Evolutionary conservation across 179 eudicot species (phyloP), one percentile per base, ranked within the genome.

Genomic region (Vitellaria paradoxa): DNA sequence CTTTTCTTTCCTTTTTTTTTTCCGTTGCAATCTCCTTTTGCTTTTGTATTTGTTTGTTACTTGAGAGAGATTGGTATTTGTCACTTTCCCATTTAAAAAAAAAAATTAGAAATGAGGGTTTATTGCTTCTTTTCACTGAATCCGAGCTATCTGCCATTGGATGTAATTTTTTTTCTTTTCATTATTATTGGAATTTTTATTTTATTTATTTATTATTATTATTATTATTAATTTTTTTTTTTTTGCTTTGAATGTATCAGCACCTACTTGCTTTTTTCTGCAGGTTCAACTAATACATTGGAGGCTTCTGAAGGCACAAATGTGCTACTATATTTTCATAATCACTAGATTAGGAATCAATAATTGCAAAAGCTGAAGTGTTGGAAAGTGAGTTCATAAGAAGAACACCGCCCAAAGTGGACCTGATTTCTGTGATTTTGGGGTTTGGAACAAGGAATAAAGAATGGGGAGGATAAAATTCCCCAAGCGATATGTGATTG

Each of bases 401-500:
- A 42, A 73, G 56, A 72, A 23, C 17, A 26, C 40, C 40, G 12
- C 56, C 1, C 3, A 57, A n/a, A 61, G 6, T 42, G 14, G 40
- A 60, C 68, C 26, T 1, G 21, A 57, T 73, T 73, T 21, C 55
- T 14, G 13, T 74, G 68, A 45, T 59, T 42, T 20, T 5, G 3
- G 65, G 18, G 65, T 47, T 4, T 42, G 30, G 42, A 50, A 15
- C 70, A 6, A 50, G 72, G 24, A 63, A 42, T 72, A 73, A 37
- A 55, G 12, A 78, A 78, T 78, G 81, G 61, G 52, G 74, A 76
- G n/a, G 15, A 40, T 57, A 40, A 89, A 75, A 68, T 81, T 93
- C 74, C 97, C 97, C 55, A 94, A 61, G 81, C 91, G 97, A 23
- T 92, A 94, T 50, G 68, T 87, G 78, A 94, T 94, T 79, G 98